Evolutionary conservation across 2,329 filamentous ascomycete species (phyloP), one percentile per base, ranked within the genome.

Genomic region (Diplodia sapinea): DNA sequence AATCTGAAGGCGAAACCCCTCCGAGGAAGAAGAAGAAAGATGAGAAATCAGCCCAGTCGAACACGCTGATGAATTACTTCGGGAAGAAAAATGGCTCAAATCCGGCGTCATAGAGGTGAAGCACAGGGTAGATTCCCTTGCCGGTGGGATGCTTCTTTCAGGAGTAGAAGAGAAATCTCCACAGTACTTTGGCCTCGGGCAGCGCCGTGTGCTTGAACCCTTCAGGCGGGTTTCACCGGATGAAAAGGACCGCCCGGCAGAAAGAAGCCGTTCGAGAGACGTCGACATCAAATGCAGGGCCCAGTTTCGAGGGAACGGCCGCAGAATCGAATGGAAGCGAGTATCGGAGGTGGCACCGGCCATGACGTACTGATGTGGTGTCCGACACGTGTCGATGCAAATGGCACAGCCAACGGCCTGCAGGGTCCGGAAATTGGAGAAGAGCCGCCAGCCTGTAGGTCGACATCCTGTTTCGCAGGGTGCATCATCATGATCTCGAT

Each of bases 51-150:
- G 70, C 70, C n/a, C 84, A 86, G 75, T 82, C 81, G 66, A 87
- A 86, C 70, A 88, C 84, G 0, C 69, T 88, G 70, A 80, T 79
- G 71, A 85, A 85, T 69, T 88, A 87, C 69, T 88, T 88, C 70
- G 78, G 74, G 8, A 86, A 83, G 68, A 72, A 73, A 49, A 67
- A 49, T 20, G 38, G 49, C 12, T 38, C 38, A 49, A 57, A 57
- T 8, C 5, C 13, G 29, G n/a, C 9, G 9, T 8, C 20, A n/a
- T 7, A 51, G 29, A 31, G 26, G 17, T 63, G 47, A 55, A 55
- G 49, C 62, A 38, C 62, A 31, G 33, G 36, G 6, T 23, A 31
- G 29, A 54, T 4, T 2, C 11, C 31, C 33, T 7, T 8, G 31
- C 29, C 31, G 54, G 17, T 33, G n/a, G 26, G 17, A 20, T 31